Evolutionary conservation across 768 basidiomycete genomes (phyloP).

Genomic region (Leccinum uliginosum): DNA sequence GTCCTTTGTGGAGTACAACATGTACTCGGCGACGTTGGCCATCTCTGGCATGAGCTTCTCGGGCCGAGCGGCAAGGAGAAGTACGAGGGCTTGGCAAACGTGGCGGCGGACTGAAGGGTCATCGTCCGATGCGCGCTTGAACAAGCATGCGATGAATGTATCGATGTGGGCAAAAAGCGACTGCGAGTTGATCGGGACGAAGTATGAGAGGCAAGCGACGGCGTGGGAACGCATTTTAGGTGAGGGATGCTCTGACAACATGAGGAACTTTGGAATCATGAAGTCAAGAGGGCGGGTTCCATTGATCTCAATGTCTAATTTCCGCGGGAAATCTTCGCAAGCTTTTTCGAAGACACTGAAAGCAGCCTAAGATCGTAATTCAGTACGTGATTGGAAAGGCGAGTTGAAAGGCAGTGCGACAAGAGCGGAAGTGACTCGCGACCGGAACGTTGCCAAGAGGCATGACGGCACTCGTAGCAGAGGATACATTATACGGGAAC

Average conservation of each 20-base stretch:
- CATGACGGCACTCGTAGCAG: slow-evolving; percentile 4
- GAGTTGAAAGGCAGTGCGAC: slow-evolving; percentile 1
- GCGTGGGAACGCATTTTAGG: slow-evolving; percentile 92
- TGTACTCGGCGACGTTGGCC: slow-evolving; percentile 93
- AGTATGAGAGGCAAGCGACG: slow-evolving; percentile 91
- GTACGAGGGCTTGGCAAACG: slow-evolving; percentile 92
- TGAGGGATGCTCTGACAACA: slow-evolving; percentile 78
- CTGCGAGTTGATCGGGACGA: slow-evolving; percentile 82
- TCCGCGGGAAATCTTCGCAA: slow-evolving; percentile 94
- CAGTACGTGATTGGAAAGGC: slow-evolving; percentile 8
- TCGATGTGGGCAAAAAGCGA: slow-evolving; percentile 91
- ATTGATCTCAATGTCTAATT: slow-evolving; percentile 90
- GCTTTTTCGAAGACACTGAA: slow-evolving; percentile 94
- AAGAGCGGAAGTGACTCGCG: slow-evolving; percentile 1
- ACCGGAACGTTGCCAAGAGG: not conserved
- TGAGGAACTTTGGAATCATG: slow-evolving; percentile 94
- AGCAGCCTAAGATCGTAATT: slow-evolving; percentile 55
- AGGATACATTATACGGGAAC: too few relatives aligned
- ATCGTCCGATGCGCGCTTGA: slow-evolving; percentile 93
- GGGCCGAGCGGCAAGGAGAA: slow-evolving; percentile 87
- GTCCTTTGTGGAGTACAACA: slow-evolving; percentile 98
- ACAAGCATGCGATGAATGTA: slow-evolving; percentile 86
- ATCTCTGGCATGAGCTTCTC: slow-evolving; percentile 98
- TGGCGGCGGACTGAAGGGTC: slow-evolving; percentile 90
- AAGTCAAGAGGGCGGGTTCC: slow-evolving; percentile 92